Base-by-base conservation (phyloP, 1,139 yeast genomes). In the Scheffersomyces segobiensis region DNA sequence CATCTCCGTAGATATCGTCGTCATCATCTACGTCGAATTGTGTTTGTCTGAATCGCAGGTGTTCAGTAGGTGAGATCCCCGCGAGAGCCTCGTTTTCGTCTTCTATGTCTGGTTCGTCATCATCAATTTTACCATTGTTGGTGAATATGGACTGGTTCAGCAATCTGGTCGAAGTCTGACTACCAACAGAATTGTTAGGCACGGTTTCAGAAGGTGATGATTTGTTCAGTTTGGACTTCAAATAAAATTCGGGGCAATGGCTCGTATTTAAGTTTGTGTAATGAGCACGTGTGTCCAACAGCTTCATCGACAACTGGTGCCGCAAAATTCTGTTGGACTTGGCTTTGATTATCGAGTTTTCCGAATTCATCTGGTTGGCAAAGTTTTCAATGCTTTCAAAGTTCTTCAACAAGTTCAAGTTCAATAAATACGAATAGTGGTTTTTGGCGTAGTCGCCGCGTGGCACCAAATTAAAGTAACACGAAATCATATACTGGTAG, bases 401-500 rank as follows among this genome's bases (percentile, higher is more conserved):
- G 56, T 73, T 76, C 62, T 80, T 80, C 57, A 78, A 68, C 56
- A 80, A 70, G 63, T 80, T 79, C 53, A 80, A 66, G 32, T 72
- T 75, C 32, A 80, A 64, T 26, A 80, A 65, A 20, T 73, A 71
- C 14, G 77, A 65, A 63, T 74, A 80, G 65, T 80, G 84, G 59
- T 79, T 80, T 59, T 78, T 75, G 20, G 71, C 61, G 53, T 62
- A 64, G 20, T 65, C 64, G 12, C 69, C 69, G 17, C 60, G 59
- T 0, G 83, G 83, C 4, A 74, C 68, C 42, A 69, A 63, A 58
- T 80, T 80, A 56, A 67, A 73, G 63, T 80, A 80, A 60, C 83
- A 80, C 12, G 82, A 78, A 53, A 74, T 64, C 75, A 77, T 76
- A 65, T 80, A 80, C 61, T 76, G 78, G 62, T 72, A 78, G 47